These are phyloP conservation scores for Escallonia rubra DNA, from an alignment of 129 eudicot species.

Conservation along the genomic window DNA sequence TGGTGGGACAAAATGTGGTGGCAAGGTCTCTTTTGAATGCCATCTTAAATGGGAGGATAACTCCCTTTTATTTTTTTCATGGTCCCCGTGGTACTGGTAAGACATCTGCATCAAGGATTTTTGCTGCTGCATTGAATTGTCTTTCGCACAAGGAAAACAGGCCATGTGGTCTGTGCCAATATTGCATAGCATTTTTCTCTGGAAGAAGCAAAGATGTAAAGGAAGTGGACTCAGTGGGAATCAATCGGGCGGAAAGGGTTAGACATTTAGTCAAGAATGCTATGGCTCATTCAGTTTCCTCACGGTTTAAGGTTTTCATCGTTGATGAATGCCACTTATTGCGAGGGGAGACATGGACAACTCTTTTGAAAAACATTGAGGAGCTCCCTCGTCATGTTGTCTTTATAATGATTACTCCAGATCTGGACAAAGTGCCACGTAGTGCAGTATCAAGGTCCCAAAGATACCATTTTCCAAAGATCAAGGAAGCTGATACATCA, in stretches of 20 bases:
- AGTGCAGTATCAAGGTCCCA: slow-evolving; percentile 83
- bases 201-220: slow-evolving; percentile 57
- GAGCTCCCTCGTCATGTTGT: slow-evolving; percentile 88
- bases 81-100: slow-evolving; percentile 99
- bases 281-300: slow-evolving; percentile 42
- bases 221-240: slow-evolving; percentile 73
- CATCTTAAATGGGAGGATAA: slow-evolving; percentile 58
- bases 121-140: slow-evolving; percentile 87
- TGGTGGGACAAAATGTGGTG: slow-evolving; percentile 85
- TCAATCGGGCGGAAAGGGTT: slow-evolving; percentile 54
- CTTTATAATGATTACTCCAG: slow-evolving; percentile 70
- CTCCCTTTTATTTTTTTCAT: slow-evolving; percentile 68
- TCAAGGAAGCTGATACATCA: slow-evolving; percentile 91
- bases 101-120: slow-evolving; percentile 82
- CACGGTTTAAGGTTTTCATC: slow-evolving; percentile 69
- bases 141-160: slow-evolving; percentile 69
- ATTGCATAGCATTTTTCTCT: slow-evolving; percentile 68
- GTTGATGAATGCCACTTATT: slow-evolving; percentile 89
- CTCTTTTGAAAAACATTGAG: slow-evolving; percentile 84
- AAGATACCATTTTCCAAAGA: slow-evolving; percentile 83
- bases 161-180: slow-evolving; percentile 79
- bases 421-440: slow-evolving; percentile 86
- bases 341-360: slow-evolving; percentile 82
- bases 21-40: slow-evolving; percentile 93
- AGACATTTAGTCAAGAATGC: slow-evolving; percentile 49